Conservation (phyloP, 768 basidiomycete species). For the Tricholoma terreum region DNA sequence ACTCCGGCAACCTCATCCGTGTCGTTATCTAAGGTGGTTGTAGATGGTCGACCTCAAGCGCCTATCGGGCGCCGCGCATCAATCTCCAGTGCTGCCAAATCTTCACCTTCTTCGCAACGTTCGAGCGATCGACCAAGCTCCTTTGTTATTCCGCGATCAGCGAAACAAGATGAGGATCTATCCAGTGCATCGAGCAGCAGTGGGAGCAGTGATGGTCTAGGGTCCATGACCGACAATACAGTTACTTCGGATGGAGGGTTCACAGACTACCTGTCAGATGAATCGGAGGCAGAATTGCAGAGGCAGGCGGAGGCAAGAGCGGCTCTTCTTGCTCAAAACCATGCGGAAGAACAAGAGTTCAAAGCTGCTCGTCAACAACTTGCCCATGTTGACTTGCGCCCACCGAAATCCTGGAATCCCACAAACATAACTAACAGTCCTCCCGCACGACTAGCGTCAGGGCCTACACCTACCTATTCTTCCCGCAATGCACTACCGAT, state of each 20-base stretch:
- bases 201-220: conserved; percentile 60
- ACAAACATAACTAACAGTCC: conserved; percentile 38
- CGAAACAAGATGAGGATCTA: conserved; percentile 32
- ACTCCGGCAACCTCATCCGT: conserved; percentile 40
- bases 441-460: conserved; percentile 16
- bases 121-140: conserved; percentile 21
- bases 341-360: conserved; percentile 79
- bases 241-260: conserved; percentile 85
- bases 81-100: conserved; percentile 21
- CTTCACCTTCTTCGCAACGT: conserved; percentile 17
- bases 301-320: conserved; percentile 81
- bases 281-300: conserved; percentile 87
- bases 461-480: conserved; percentile 2
- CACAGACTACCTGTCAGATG: conserved; percentile 89
- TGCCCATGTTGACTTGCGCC: conserved; percentile 67
- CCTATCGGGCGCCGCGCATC: conserved; percentile 29
- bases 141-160: conserved; percentile 27
- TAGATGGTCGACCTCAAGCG: conserved; percentile 29
- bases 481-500: conserved; percentile 4
- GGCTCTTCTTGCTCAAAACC: conserved; percentile 72
- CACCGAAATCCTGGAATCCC: conserved; percentile 74
- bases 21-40: conserved; percentile 36
- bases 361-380: conserved; percentile 77
- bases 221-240: conserved; percentile 69
- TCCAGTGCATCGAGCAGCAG: conserved; percentile 58